phyloP scores from a whole-genome alignment of 305 asterid genomes.

The Fraxinus angustifolia region DNA sequence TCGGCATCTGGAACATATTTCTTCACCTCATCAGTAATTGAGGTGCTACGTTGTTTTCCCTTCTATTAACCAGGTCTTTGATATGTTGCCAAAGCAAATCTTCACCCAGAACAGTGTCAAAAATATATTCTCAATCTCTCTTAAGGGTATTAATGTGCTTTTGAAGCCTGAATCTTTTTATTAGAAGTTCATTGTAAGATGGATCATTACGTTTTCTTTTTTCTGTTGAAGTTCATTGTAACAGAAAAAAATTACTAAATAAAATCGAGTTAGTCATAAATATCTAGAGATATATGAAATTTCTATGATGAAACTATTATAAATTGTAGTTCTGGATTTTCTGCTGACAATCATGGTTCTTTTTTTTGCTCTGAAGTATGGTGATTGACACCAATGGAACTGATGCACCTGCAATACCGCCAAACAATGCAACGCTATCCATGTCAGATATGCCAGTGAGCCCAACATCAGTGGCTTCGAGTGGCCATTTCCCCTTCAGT shows the following conservation, averaged over 20 bases:
- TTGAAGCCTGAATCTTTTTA: background rate
- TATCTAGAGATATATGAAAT: background rate
- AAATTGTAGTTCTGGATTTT: background rate
- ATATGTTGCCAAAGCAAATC: background rate
- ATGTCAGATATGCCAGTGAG: conserved; percentile 68
- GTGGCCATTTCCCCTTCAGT: conserved; percentile 67
- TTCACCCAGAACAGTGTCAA: background rate
- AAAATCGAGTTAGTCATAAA: background rate
- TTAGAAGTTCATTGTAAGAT: background rate
- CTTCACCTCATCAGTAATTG: background rate
- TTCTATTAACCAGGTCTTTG: background rate
- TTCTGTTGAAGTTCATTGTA: background rate
- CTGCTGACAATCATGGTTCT: conserved; percentile 4
- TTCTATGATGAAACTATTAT: background rate
- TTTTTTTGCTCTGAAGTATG: conserved; percentile 34
- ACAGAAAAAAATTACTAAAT: background rate
- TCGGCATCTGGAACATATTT: background rate
- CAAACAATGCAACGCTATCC: conserved; percentile 47
- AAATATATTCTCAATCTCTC: background rate
- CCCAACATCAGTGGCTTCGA: conserved; percentile 71
- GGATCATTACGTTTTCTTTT: background rate
- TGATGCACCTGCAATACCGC: conserved; percentile 44
- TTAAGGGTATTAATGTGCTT: background rate
- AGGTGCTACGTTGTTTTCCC: background rate
- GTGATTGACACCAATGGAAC: conserved; percentile 42